Percentiles rank a stretch among this genome's conserved stretches.
Evolutionary conservation across 306 rosid genomes (phyloP).

Genomic region (Luffa aegyptiaca): DNA sequence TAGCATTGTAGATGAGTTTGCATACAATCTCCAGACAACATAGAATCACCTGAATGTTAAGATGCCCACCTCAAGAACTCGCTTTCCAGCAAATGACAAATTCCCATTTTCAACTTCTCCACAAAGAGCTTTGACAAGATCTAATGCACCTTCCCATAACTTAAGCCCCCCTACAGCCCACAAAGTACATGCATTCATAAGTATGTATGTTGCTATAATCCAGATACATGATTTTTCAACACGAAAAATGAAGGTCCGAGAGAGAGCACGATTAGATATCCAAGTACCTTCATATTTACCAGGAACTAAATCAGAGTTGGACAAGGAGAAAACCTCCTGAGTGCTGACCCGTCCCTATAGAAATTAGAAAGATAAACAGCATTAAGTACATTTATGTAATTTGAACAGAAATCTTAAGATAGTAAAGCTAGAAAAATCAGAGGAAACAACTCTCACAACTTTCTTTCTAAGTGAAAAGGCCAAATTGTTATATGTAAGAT

Average conservation of each 20-base stretch:
- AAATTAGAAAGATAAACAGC: slow-evolving; percentile 4
- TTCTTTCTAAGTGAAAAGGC: too few species aligned
- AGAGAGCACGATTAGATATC: background rate
- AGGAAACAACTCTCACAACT: background rate
- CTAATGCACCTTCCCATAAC: slow-evolving; percentile 90
- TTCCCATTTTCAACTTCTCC: slow-evolving; percentile 38
- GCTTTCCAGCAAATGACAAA: slow-evolving; percentile 45
- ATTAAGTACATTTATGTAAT: background rate
- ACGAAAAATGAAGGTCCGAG: background rate
- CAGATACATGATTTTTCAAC: background rate
- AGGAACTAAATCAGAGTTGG: slow-evolving; percentile 85
- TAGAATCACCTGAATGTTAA: slow-evolving; percentile 24
- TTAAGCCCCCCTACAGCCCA: slow-evolving; percentile 63
- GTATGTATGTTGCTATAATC: background rate
- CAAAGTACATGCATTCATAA: slow-evolving; percentile 8
- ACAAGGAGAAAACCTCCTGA: slow-evolving; percentile 70
- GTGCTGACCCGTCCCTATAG: slow-evolving; percentile 71
- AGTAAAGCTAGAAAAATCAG: background rate
- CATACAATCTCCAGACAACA: background rate
- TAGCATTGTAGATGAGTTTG: background rate
- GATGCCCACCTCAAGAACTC: slow-evolving; percentile 76
- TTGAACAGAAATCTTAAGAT: background rate
- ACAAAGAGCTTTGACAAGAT: slow-evolving; percentile 62
- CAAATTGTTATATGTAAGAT: background rate
- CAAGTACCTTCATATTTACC: slow-evolving; percentile 78